These are phyloP conservation scores for Agastache rugosa DNA, from an alignment of 257 asterid genomes.

Conservation along the genomic window DNA sequence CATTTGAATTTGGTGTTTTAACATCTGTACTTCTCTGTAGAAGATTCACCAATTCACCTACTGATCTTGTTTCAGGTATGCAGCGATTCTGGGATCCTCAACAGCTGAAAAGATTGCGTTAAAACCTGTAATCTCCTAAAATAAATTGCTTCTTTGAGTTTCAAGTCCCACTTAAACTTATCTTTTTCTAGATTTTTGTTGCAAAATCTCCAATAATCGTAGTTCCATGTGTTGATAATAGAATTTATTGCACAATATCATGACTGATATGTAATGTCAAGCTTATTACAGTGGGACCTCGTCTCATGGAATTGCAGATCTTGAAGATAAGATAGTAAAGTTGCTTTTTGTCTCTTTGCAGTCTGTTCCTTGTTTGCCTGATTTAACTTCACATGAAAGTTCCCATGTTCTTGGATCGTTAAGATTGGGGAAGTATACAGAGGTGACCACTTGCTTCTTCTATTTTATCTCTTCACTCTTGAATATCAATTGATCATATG, in stretches of 20 bases:
- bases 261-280: constrained; percentile 21
- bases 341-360: constrained; percentile 49
- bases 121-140: constrained; percentile 71
- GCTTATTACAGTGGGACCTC: constrained; percentile 20
- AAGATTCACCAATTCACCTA: constrained; percentile 34
- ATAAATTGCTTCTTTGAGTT: not conserved
- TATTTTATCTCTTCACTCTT: constrained; percentile 23
- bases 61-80: constrained; percentile 65
- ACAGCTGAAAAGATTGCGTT: constrained; percentile 62
- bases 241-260: constrained; percentile 28
- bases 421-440: constrained; percentile 86
- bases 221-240: constrained; percentile 15
- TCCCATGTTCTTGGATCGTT: constrained; percentile 56
- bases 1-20: constrained; percentile 1
- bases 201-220: constrained; percentile 2
- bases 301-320: constrained; percentile 28
- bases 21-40: constrained; percentile 21
- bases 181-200: not conserved
- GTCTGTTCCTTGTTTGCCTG: constrained; percentile 83
- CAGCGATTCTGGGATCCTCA: constrained; percentile 97
- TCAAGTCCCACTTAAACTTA: constrained; percentile 17
- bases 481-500: constrained; percentile 30
- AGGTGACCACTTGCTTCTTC: constrained; percentile 55
- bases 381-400: constrained; percentile 61
- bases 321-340: constrained; percentile 14